Base-by-base conservation (phyloP, 2,329 filamentous ascomycete genomes). In the Dothidotthia symphoricarpi region DNA sequence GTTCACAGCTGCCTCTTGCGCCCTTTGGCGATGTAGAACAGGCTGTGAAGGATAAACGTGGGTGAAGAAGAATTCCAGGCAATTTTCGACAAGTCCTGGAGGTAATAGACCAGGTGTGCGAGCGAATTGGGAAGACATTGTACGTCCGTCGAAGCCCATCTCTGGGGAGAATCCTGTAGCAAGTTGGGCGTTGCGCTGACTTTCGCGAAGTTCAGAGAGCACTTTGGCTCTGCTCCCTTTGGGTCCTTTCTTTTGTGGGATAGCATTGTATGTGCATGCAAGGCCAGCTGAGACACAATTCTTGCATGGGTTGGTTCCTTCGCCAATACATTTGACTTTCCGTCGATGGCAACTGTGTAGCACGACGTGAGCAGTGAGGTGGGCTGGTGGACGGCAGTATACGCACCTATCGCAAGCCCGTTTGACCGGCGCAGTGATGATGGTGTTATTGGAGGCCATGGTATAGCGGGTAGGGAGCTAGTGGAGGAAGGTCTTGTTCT, bases 41-140 rank as follows among this genome's bases (percentile, higher is more conserved):
- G 80, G 80, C 69, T 81, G 79, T 35, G 79, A 79, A n/a, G 79
- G 78, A 48, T 83, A 83, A 36, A 83, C 73, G 56, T 81, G 73
- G 50, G 73, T 68, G 63, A 81, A 79, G 64, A 78, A 83, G 46
- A 78, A 77, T 29, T 82, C 78, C 41, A 82, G 69, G 55, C 78
- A 82, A 36, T 62, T 63, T 28, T 72, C 63, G 55, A 77, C 59
- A 67, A 80, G 47, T 67, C 73, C 57, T 67, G 69, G 60, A 60
- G 71, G 60, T 57, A 75, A 51, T 63, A 82, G 61, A 47, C 74
- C 63, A 45, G 71, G 63, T 47, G 72, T 70, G 55, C 73, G 66
- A 49, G 73, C 59, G 56, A 70, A 64, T 53, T 67, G 64, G 52
- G 70, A 56, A 61, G 63, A 60, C 48, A 67, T 65, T 59, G 62